Conservation (phyloP, 495 filamentous ascomycete species). For the Chlorociboria aeruginascens region DNA sequence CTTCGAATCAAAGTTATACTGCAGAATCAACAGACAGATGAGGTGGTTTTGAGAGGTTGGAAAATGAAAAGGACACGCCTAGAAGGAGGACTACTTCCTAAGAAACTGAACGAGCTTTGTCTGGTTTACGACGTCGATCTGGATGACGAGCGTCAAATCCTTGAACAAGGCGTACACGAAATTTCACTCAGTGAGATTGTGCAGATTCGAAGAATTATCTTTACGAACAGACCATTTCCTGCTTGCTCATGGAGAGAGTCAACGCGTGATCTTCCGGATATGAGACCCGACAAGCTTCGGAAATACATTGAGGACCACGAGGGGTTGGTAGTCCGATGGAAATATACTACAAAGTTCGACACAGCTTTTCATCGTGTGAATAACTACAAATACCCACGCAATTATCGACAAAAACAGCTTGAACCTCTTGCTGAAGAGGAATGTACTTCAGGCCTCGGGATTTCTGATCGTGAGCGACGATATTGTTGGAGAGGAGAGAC, state of each 20-base stretch:
- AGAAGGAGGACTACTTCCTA: slow-evolving; percentile 26
- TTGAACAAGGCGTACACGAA: slow-evolving; percentile 33
- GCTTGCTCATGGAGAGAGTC: no score
- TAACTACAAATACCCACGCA: neutral
- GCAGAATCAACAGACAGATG: slow-evolving; percentile 14
- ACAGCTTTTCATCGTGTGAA: slow-evolving; percentile 7
- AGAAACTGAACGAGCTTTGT: slow-evolving; percentile 41
- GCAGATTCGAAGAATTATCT: slow-evolving; percentile 26
- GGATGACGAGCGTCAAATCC: slow-evolving; percentile 24
- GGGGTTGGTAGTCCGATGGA: slow-evolving; percentile 16
- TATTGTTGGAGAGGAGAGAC: neutral
- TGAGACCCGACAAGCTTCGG: neutral
- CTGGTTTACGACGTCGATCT: slow-evolving; percentile 33
- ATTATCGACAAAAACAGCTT: neutral
- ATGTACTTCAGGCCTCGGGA: neutral
- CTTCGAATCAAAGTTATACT: slow-evolving; percentile 29
- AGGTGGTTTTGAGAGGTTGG: slow-evolving; percentile 27
- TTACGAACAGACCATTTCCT: slow-evolving; percentile 38
- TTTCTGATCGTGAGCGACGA: neutral
- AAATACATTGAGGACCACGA: slow-evolving; percentile 17
- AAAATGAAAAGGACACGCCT: slow-evolving; percentile 24
- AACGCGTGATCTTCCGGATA: no score
- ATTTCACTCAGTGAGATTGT: slow-evolving; percentile 24
- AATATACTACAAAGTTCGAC: slow-evolving; percentile 17
- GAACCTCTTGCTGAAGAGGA: neutral